phyloP scores from a whole-genome alignment of 805 yeast species.

The Clavispora phyllophila region DNA sequence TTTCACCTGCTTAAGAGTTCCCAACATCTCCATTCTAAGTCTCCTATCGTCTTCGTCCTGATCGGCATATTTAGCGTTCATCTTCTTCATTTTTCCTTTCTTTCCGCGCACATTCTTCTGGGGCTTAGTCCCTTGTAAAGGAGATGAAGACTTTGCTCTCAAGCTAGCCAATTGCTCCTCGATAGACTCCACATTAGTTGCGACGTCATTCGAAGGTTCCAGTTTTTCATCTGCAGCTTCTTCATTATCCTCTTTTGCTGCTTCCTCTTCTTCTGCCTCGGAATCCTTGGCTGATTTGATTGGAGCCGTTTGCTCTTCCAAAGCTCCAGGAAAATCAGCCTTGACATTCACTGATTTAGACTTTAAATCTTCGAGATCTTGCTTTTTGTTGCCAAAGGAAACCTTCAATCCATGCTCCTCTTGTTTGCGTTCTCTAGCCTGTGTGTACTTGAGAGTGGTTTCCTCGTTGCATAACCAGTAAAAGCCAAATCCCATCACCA shows the following conservation, averaged over 20 bases:
- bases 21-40: slow-evolving; percentile 73
- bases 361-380: slow-evolving; percentile 26
- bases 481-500: slow-evolving; percentile 87
- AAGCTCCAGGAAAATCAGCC: neutral
- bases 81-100: slow-evolving; percentile 77
- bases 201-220: neutral
- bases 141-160: slow-evolving; percentile 6
- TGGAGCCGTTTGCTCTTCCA: neutral
- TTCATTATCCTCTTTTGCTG: neutral
- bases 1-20: slow-evolving; percentile 65
- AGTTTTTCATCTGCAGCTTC: neutral
- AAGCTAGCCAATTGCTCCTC: slow-evolving; percentile 6
- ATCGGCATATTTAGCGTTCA: slow-evolving; percentile 75
- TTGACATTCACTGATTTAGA: slow-evolving; percentile 5
- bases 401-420: slow-evolving; percentile 35
- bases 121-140: slow-evolving; percentile 12
- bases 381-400: slow-evolving; percentile 32
- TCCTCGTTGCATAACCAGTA: slow-evolving; percentile 67
- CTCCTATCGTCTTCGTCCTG: slow-evolving; percentile 88
- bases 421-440: slow-evolving; percentile 26
- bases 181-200: neutral
- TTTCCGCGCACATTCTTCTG: slow-evolving; percentile 65
- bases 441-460: slow-evolving; percentile 30
- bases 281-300: neutral
- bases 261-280: neutral